Conservation (phyloP, 495 filamentous ascomycete species). For the Penicillium argentinense region DNA sequence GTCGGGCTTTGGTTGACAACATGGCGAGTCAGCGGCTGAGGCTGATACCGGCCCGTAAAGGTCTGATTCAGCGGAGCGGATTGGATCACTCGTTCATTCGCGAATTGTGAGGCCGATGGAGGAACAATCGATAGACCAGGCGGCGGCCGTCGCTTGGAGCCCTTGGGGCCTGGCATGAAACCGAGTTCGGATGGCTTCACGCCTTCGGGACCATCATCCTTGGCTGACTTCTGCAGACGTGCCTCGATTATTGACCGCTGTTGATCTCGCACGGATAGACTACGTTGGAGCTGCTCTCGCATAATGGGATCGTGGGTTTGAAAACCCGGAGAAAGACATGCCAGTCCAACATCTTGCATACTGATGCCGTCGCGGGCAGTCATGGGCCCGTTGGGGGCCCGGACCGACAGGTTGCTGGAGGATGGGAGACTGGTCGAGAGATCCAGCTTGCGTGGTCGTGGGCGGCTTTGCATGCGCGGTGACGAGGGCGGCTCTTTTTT, state of each 20-base stretch:
- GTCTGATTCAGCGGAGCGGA: conserved; percentile 94
- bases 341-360: conserved; percentile 91
- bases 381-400: conserved; percentile 72
- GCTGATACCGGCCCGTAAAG: conserved; percentile 86
- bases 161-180: conserved; percentile 63
- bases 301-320: conserved; percentile 94
- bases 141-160: conserved; percentile 75
- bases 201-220: conserved; percentile 66
- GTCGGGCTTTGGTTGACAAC: conserved; percentile 82
- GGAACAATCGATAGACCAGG: conserved; percentile 94
- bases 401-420: conserved; percentile 54
- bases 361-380: conserved; percentile 75
- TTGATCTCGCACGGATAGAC: conserved; percentile 89
- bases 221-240: conserved; percentile 81
- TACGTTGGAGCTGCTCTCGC: conserved; percentile 92
- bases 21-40: conserved; percentile 79
- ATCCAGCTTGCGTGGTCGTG: conserved; percentile 85
- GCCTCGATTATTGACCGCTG: conserved; percentile 94
- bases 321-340: conserved; percentile 93
- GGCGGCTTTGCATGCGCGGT: conserved; percentile 73
- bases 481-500: conserved; percentile 93
- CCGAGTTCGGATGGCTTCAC: conserved; percentile 50
- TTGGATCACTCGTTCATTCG: conserved; percentile 93
- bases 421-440: conserved; percentile 72
- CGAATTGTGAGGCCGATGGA: conserved; percentile 92